A percentile compares a stretch with the other conserved stretches of the same genome.
Conservation (phyloP, 495 filamentous ascomycete genomes). For the Neurospora sp. region DNA sequence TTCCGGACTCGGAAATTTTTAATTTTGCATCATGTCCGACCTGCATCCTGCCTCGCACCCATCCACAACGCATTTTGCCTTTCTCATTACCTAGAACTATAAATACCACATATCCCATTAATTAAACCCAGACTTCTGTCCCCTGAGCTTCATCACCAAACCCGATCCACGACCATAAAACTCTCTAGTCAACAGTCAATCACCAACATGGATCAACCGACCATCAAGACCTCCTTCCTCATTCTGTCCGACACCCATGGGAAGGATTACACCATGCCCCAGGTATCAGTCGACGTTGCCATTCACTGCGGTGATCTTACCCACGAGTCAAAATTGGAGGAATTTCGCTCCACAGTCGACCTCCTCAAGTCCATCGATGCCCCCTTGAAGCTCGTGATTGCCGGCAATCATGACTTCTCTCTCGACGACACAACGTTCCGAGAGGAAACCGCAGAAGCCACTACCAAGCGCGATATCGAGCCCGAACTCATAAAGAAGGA, state of each 20-base stretch:
- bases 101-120: too few species aligned
- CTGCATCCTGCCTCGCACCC: neutral
- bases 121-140: too few species aligned
- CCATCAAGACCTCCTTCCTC: slow-evolving; percentile 34
- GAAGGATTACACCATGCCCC: slow-evolving; percentile 2
- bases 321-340: slow-evolving; percentile 42
- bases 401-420: slow-evolving; percentile 72
- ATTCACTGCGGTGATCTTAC: slow-evolving; percentile 73
- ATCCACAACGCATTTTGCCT: neutral
- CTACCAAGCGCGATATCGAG: neutral
- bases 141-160: too few species aligned
- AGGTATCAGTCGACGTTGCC: slow-evolving; percentile 41
- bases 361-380: slow-evolving; percentile 50
- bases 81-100: too few species aligned
- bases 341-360: slow-evolving; percentile 43
- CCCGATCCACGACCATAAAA: too few species aligned
- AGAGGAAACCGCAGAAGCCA: too few species aligned
- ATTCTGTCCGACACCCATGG: slow-evolving; percentile 59
- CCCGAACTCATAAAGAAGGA: slow-evolving; percentile 9
- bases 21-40: neutral
- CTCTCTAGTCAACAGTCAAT: too few species aligned
- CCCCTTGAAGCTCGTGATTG: slow-evolving; percentile 67
- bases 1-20: neutral
- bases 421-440: slow-evolving; percentile 20
- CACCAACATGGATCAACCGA: too few species aligned